Evolutionary conservation across 177 flowering plant species (phyloP), one percentile per base, ranked within the genome.

Genomic region (Vitis hybrid): DNA sequence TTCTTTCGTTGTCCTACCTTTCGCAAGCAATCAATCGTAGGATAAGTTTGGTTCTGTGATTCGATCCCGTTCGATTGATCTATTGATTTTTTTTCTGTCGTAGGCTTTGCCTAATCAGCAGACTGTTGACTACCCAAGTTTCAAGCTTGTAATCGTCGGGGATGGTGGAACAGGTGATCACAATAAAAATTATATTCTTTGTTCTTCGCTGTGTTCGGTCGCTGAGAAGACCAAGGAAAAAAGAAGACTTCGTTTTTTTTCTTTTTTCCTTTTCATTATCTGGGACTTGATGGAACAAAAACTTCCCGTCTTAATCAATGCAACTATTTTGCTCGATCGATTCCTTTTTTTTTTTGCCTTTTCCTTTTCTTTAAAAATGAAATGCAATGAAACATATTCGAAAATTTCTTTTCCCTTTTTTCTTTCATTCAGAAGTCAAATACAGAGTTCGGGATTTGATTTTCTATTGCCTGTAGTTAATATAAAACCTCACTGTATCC

Each of bases 111-210:
- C 83, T 11, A 81, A 78, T 55, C 89, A 84, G 76, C 81, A 81
- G 60, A 82, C 81, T 3, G 87, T 86, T 19, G 86, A 86, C 40
- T 84, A 82, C 67, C 89, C 89, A 9, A 82, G 80, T 70, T 86
- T 86, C 81, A 84, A 86, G 81, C 89, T 86, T 21, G 86, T 84
- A 6, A 80, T 86, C 54, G 87, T 86, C 8, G 89, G 89, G 60
- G 85, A 80, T 74, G 84, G 84, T 7, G 82, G 82, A 56, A 81
- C 84, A 5, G 80, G 84, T 81, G 54, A 13, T 4, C 50, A 11
- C n/a, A 40, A 40, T 4, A 40, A 40, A 40, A 40, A 40, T 40
- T 40, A 6, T 6, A 40, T 6, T 49, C 19, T 8, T 19, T 49
- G n/a, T 64, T 30, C 18, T 27, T 50, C 18, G 52, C 0, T 27